Percentiles rank a stretch among this genome's conserved stretches.
phyloP scores from a whole-genome alignment of 257 asterid species.

The Parsonsia alboflavescens region DNA sequence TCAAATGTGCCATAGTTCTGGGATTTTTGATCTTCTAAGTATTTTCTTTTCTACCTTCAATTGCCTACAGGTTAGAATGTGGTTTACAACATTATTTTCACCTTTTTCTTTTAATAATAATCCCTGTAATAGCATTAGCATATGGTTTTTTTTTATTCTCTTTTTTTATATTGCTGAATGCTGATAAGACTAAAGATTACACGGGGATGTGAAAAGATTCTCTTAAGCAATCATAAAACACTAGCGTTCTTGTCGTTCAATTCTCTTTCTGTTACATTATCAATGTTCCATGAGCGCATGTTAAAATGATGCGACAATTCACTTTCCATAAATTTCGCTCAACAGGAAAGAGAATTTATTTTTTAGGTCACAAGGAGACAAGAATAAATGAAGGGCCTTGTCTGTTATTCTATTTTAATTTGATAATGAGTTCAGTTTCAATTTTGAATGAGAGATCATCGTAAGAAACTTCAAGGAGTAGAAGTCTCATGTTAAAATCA shows the following conservation, averaged over 20 bases:
- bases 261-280: neutral
- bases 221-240: neutral
- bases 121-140: neutral
- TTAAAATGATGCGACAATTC: neutral
- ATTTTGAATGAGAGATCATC: too few species aligned
- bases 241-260: neutral
- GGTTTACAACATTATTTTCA: neutral
- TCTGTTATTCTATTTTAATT: neutral
- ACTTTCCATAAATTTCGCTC: neutral
- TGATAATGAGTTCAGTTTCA: neutral
- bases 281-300: neutral
- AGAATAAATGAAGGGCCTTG: neutral
- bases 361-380: neutral
- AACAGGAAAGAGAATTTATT: neutral
- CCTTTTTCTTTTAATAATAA: neutral
- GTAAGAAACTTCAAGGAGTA: too few species aligned
- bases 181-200: neutral
- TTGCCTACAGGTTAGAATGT: slow-evolving; percentile 6
- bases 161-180: neutral
- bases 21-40: neutral
- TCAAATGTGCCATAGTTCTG: neutral
- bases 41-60: neutral
- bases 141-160: neutral
- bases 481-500: too few species aligned
- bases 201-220: neutral